Evolutionary conservation across 192 early-diverging fungal genomes (phyloP), one percentile per base, ranked within the genome.

Genomic region (Coemansia sp.): DNA sequence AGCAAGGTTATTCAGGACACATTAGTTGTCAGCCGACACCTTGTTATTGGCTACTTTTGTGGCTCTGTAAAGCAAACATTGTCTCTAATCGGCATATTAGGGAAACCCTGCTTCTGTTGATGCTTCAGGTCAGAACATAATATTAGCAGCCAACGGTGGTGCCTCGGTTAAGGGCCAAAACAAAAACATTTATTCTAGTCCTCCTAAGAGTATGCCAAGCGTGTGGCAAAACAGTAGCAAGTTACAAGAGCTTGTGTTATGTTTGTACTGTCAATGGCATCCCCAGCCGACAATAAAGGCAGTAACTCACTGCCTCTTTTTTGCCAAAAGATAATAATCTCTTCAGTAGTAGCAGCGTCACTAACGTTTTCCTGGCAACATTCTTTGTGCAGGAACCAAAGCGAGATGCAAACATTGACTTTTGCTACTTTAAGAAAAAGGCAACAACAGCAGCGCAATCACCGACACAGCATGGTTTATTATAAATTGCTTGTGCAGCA

Each of bases 241-340:
- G 11, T 48, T 48, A 27, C 15, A 24, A 6, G 14, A 15, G 22
- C 24, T 24, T 24, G 6, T 48, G 46, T 48, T 26, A 48, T 48
- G 46, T 48, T 48, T 48, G 46, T 48, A 48, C 46, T 48, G 46
- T 48, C 24, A 26, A 24, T 26, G 46, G 46, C 46, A 48, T 24
- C 6, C 22, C 46, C 46, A 7, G 27, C 12, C 21, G 46, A 14
- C 46, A 12, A 38, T 24, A 48, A 48, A 48, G 27, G 46, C 27
- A 48, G 46, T 48, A 48, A 48, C 24, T 26, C 12, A 14, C 9
- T n/a, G 26, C 46, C 27, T 27, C 27, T 29, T 48, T 27, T 9
- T 11, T 19, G 19, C 29, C 7, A 22, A 24, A 48, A 48, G 14
- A 26, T 24, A 48, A 48, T 48, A 48, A 26, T 8, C 12, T 29